Evolutionary conservation across 108 stramenopile genomes (phyloP).

Genomic region (Skeletonema grethae): DNA sequence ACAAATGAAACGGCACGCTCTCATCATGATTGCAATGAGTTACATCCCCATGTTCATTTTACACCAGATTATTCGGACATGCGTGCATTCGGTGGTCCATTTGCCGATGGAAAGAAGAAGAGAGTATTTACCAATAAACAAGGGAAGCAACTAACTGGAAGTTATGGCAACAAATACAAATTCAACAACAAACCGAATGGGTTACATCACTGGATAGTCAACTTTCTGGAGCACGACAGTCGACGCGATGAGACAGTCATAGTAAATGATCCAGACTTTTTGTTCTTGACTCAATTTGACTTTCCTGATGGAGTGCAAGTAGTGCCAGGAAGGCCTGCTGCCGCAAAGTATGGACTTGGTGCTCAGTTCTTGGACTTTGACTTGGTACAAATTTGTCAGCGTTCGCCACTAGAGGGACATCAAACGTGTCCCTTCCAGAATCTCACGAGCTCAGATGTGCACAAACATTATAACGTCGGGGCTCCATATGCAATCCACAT

Average conservation of each 20-base stretch:
- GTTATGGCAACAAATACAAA: constrained; percentile 52
- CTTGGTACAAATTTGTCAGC: constrained; percentile 47
- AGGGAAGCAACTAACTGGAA: constrained; percentile 33
- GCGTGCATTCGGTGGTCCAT: constrained; percentile 53
- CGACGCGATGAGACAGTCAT: constrained; percentile 46
- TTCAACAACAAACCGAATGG: constrained; percentile 67
- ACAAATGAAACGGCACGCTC: constrained; percentile 14
- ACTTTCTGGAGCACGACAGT: constrained; percentile 30
- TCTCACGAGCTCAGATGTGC: constrained; percentile 36
- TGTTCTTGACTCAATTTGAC: constrained; percentile 53
- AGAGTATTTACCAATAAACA: constrained; percentile 36
- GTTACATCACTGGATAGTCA: constrained; percentile 45
- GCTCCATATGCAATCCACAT: constrained; percentile 56
- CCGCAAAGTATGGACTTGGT: constrained; percentile 54
- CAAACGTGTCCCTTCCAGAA: constrained; percentile 28
- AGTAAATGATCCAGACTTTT: constrained; percentile 62
- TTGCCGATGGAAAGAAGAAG: constrained; percentile 47
- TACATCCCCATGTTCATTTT: constrained; percentile 53
- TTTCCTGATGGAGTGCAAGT: constrained; percentile 31
- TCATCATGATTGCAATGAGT: constrained; percentile 17
- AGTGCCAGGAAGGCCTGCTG: constrained; percentile 45
- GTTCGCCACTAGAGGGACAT: neutral
- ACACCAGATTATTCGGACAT: constrained; percentile 59
- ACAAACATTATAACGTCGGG: constrained; percentile 46
- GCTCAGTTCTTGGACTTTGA: constrained; percentile 59